Percentiles rank a stretch among this genome's conserved stretches.
These are phyloP conservation scores for Ceratocystis colombiana DNA, from an alignment of 2,329 filamentous ascomycete species.

Conservation along the genomic window DNA sequence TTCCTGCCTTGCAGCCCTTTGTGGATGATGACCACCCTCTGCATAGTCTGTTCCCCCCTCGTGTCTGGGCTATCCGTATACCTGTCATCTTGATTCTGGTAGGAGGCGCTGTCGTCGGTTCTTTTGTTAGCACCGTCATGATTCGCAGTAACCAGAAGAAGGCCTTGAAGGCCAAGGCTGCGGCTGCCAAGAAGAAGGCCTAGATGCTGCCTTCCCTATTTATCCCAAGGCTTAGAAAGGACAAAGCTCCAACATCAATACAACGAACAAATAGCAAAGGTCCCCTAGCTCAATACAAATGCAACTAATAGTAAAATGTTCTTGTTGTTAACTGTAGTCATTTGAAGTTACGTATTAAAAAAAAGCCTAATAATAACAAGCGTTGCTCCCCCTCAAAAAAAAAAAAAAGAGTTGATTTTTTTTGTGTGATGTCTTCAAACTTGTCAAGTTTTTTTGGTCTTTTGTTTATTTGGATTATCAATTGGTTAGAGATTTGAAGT, in stretches of 20 bases:
- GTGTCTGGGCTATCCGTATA: conserved; percentile 97
- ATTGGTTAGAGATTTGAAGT: too few relatives aligned
- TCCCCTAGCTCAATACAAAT: too few relatives aligned
- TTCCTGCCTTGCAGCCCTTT: conserved; percentile 59
- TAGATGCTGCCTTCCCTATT: conserved; percentile 34
- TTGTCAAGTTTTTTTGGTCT: conserved; percentile 17
- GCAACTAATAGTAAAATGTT: too few relatives aligned
- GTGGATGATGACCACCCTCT: conserved; percentile 90
- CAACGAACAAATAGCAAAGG: not conserved
- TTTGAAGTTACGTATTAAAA: not conserved
- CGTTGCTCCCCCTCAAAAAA: not conserved
- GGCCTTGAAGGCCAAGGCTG: conserved; percentile 81
- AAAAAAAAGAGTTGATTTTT: conserved; percentile 2
- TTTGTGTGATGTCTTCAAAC: conserved; percentile 9
- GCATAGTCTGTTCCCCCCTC: conserved; percentile 89
- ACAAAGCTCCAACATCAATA: too few relatives aligned
- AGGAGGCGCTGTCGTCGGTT: conserved; percentile 85
- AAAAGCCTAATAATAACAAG: not conserved
- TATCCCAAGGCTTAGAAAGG: too few relatives aligned
- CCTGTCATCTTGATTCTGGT: conserved; percentile 92
- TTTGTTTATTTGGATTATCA: conserved; percentile 10
- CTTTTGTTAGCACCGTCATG: conserved; percentile 95
- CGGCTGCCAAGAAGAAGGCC: conserved; percentile 70
- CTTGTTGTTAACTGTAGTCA: not conserved
- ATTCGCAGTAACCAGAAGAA: conserved; percentile 98